Conservation (phyloP, 2,329 filamentous ascomycete genomes). For the Beauveria medogensis region DNA sequence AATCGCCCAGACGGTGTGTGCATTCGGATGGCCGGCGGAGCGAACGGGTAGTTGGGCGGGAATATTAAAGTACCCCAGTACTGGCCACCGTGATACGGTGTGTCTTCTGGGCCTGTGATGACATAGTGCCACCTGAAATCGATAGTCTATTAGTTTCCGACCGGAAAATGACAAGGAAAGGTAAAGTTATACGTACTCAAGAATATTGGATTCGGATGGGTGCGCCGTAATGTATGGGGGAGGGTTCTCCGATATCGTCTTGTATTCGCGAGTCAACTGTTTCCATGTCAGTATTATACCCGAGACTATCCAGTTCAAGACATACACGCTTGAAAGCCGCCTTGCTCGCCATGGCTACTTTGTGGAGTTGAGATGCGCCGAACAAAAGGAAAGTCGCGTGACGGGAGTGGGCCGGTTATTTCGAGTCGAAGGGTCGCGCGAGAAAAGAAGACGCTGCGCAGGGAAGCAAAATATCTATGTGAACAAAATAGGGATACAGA, state of each 20-base stretch:
- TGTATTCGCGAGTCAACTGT: conserved; percentile 55
- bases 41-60: conserved; percentile 93
- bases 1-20: conserved; percentile 95
- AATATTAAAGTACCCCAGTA: conserved; percentile 98
- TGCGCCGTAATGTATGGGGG: conserved; percentile 85
- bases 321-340: conserved; percentile 64
- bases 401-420: neutral
- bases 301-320: conserved; percentile 6
- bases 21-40: conserved; percentile 96
- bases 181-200: conserved; percentile 55
- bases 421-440: neutral
- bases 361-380: neutral
- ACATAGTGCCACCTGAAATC: conserved; percentile 77
- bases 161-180: conserved; percentile 12
- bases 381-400: conserved; percentile 10
- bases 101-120: conserved; percentile 87
- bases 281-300: conserved; percentile 16
- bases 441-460: neutral
- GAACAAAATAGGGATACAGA: neutral
- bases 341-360: conserved; percentile 55
- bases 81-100: conserved; percentile 88
- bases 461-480: neutral
- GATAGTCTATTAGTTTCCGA: conserved; percentile 3
- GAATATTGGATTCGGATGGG: conserved; percentile 82
- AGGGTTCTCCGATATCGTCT: conserved; percentile 60